Evolutionary conservation across 345 rosid genomes (phyloP), one percentile per base, ranked within the genome.

Genomic region (Citrus maxima): DNA sequence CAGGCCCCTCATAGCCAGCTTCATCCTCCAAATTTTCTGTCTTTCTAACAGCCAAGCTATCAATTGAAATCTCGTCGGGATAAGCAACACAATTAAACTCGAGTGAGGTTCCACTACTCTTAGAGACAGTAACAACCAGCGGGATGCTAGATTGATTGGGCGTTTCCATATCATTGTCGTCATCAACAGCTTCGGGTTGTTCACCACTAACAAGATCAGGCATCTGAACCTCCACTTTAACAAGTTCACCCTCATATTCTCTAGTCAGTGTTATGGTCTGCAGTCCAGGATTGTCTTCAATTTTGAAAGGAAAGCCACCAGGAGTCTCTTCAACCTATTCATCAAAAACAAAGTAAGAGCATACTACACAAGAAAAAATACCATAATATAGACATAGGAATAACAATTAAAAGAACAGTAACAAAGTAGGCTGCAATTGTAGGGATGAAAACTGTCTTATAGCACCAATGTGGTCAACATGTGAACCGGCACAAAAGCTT

Each of bases 191-290:
- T 7, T 82, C 84, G 18, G 83, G 86, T 9, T 84, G 81, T 34
- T 88, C 89, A 21, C 95, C 96, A 0, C 93, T 88, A 42, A 92
- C 95, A 71, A 92, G 95, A 83, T 92, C 93, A n/a, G 95, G 91
- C 98, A 92, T 93, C 78, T 88, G 89, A 74, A 95, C 97, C 70
- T 91, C 94, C 73, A 94, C 91, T 70, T 83, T 87, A 40, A 94
- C 84, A 37, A 78, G 84, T 80, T 94, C 98, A 54, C 93, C 97
- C 76, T 90, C 74, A 61, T 87, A 92, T 19, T 95, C 88, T 77
- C 97, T 90, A 14, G 85, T 87, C 84, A 95, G 80, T 2, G 81
- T 88, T 49, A 91, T 67, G 3, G 83, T 88, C 81, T 90, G 93
- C 8, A 76, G 80, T 68, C 98, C 99, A 2, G 90, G 87, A 60